Evolutionary conservation across 1,139 yeast genomes (phyloP).

Genomic region (Diutina siamensis): DNA sequence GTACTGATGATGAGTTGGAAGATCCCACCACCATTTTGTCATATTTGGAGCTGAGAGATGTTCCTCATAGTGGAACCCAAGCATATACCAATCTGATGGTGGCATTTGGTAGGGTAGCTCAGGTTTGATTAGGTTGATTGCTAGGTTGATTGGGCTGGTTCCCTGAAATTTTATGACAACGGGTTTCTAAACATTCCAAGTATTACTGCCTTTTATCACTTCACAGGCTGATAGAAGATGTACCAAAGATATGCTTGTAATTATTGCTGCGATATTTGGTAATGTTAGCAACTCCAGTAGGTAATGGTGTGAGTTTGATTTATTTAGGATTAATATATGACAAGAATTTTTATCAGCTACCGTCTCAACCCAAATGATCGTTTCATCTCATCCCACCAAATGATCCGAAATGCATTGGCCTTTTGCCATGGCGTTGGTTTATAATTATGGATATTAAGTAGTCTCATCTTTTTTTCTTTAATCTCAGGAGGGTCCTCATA

Average conservation of each 20-base stretch:
- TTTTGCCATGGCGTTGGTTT: constrained; percentile 45
- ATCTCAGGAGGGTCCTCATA: constrained; percentile 14
- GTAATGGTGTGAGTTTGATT: too few relatives aligned
- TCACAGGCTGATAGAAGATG: too few relatives aligned
- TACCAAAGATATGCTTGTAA: too few relatives aligned
- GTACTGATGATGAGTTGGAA: constrained; percentile 7
- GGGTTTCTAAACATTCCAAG: too few relatives aligned
- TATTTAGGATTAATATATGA: too few relatives aligned
- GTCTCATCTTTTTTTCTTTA: constrained; percentile 12
- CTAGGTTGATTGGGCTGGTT: too few relatives aligned
- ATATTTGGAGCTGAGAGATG: background rate
- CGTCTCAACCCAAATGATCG: constrained; percentile 27
- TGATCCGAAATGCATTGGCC: constrained; percentile 46
- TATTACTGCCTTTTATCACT: too few relatives aligned
- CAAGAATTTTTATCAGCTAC: too few relatives aligned
- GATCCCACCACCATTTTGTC: background rate
- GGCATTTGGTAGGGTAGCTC: background rate
- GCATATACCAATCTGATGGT: background rate
- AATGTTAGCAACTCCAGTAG: too few relatives aligned
- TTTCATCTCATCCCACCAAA: constrained; percentile 57
- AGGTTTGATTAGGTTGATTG: too few relatives aligned
- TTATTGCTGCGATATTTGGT: too few relatives aligned
- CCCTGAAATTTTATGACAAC: too few relatives aligned
- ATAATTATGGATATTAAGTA: constrained; percentile 17
- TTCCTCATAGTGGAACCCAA: background rate